A percentile compares a stretch with the other conserved stretches of the same genome.
Conservation (phyloP, 345 rosid genomes). For the Aethionema arabicum region DNA sequence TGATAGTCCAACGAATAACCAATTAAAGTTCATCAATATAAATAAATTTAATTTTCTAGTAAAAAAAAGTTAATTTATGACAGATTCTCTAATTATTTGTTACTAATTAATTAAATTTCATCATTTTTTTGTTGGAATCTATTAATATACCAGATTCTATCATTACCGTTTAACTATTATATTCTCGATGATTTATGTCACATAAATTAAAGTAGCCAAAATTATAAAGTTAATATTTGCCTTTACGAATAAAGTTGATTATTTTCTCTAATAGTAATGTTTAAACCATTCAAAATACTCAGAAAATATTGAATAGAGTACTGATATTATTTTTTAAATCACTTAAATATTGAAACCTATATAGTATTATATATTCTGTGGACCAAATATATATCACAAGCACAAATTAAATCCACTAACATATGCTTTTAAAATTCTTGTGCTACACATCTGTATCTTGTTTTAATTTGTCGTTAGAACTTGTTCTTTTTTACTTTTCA, state of each 20-base stretch:
- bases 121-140: not conserved
- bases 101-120: too few species aligned
- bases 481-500: conserved; percentile 33
- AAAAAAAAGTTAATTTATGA: too few species aligned
- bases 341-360: not conserved
- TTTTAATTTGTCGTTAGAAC: conserved; percentile 23
- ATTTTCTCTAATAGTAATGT: not conserved
- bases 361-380: conserved; percentile 2
- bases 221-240: conserved; percentile 17
- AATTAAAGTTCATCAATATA: too few species aligned
- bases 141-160: conserved; percentile 5
- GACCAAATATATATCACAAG: conserved; percentile 23
- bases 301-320: conserved; percentile 6
- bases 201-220: conserved; percentile 24
- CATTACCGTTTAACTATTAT: conserved; percentile 2
- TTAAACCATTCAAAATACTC: conserved; percentile 8
- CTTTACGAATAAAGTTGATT: conserved; percentile 13
- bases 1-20: too few species aligned
- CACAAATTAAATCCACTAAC: conserved; percentile 18
- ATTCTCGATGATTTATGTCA: conserved; percentile 22
- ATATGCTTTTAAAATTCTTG: conserved; percentile 32
- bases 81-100: too few species aligned
- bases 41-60: too few species aligned
- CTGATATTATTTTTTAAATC: conserved; percentile 13
- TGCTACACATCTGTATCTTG: conserved; percentile 27